phyloP scores from a whole-genome alignment of 108 stramenopile genomes.

The Cyclotella cryptica region DNA sequence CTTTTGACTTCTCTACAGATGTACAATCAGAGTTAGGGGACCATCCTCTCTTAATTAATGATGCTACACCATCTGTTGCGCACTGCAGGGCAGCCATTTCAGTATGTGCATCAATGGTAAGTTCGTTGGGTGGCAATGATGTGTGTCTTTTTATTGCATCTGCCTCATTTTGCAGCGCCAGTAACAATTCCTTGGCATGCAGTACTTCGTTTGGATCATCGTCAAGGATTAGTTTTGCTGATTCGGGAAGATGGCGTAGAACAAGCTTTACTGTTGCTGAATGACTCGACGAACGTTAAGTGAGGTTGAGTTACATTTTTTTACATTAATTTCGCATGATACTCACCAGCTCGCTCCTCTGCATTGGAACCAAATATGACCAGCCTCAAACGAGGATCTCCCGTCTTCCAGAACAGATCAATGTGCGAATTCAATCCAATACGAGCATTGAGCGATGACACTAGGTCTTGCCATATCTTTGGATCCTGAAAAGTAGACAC shows the following conservation, averaged over 20 bases:
- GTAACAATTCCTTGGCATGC: slow-evolving; percentile 28
- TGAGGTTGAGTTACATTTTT: neutral
- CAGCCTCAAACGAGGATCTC: slow-evolving; percentile 40
- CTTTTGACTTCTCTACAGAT: too few species aligned
- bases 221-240: slow-evolving; percentile 34
- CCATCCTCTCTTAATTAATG: slow-evolving; percentile 45
- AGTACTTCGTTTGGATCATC: slow-evolving; percentile 33
- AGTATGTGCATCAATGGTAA: slow-evolving; percentile 1
- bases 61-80: slow-evolving; percentile 42
- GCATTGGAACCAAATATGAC: slow-evolving; percentile 51
- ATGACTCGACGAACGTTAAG: neutral
- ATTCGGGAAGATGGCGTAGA: slow-evolving; percentile 39
- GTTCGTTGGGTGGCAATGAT: slow-evolving; percentile 4
- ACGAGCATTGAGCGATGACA: slow-evolving; percentile 34
- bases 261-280: slow-evolving; percentile 42
- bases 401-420: slow-evolving; percentile 43
- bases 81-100: slow-evolving; percentile 37
- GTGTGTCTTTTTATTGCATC: slow-evolving; percentile 35
- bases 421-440: slow-evolving; percentile 38
- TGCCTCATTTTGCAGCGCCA: slow-evolving; percentile 34
- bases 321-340: neutral
- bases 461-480: slow-evolving; percentile 39
- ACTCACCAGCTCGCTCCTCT: slow-evolving; percentile 49
- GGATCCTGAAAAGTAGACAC: slow-evolving; percentile 11
- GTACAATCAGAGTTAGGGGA: too few species aligned